Conservation (phyloP, 2,329 filamentous ascomycete species). For the Exophiala dermatitidis region DNA sequence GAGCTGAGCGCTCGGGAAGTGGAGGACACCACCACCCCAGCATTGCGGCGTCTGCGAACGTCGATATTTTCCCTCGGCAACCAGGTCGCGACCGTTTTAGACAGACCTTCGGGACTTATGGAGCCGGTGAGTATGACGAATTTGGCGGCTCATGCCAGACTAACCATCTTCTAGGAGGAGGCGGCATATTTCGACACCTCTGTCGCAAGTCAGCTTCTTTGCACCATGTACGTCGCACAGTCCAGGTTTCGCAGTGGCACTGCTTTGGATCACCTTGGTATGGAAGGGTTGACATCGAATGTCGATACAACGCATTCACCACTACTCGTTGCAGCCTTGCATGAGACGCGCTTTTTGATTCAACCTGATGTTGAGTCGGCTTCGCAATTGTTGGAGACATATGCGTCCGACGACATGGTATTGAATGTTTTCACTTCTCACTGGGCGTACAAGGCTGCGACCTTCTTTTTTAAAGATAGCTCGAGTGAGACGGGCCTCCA, state of each 20-base stretch:
- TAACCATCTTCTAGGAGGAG: not conserved
- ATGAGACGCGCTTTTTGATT: not conserved
- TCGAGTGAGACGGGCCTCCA: not conserved
- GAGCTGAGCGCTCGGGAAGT: conserved; percentile 5
- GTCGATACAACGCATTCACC: not conserved
- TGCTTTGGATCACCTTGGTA: not conserved
- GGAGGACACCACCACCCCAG: not conserved
- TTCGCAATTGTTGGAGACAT: not conserved
- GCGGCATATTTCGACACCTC: not conserved
- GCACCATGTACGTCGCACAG: not conserved
- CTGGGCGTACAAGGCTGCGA: conserved; percentile 4
- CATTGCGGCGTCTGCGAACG: not conserved
- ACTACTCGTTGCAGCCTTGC: not conserved
- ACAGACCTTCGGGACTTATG: not conserved
- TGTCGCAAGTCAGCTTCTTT: not conserved
- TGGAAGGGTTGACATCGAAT: not conserved
- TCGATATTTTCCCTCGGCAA: conserved; percentile 4
- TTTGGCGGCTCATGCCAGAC: not conserved
- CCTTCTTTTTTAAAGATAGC: not conserved
- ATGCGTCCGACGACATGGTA: conserved; percentile 1
- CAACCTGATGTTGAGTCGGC: not conserved
- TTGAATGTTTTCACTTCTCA: conserved; percentile 4
- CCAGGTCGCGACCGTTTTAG: conserved; percentile 2
- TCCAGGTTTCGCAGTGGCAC: conserved; percentile 3
- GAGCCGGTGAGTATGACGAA: conserved; percentile 1